These are phyloP conservation scores for Phytophthora meadii DNA, from an alignment of 352 stramenopile genomes.

Conservation along the genomic window DNA sequence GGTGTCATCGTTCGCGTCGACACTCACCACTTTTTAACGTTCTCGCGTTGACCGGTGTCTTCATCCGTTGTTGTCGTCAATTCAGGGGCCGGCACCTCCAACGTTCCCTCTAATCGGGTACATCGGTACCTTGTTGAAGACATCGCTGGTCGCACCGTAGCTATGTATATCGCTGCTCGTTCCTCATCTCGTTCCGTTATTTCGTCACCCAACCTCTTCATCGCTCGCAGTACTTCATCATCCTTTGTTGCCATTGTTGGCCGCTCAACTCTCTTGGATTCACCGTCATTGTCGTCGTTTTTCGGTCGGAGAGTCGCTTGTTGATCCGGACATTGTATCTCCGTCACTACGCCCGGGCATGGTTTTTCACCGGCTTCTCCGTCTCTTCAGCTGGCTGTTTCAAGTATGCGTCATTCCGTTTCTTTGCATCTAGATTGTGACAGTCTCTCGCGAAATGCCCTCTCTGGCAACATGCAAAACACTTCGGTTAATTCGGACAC, in stretches of 20 bases:
- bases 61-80: too few relatives aligned
- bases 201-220: background rate
- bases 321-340: background rate
- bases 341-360: background rate
- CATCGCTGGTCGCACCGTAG: constrained; percentile 7
- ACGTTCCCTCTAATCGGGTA: too few relatives aligned
- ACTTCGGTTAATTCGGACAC: too few relatives aligned
- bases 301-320: background rate
- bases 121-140: too few relatives aligned
- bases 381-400: too few relatives aligned
- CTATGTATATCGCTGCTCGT: background rate
- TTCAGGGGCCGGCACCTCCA: too few relatives aligned
- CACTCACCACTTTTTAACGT: too few relatives aligned
- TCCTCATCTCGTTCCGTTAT: background rate
- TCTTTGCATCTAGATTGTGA: background rate
- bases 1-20: too few relatives aligned
- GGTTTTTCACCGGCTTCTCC: background rate
- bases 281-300: too few relatives aligned
- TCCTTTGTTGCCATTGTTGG: background rate
- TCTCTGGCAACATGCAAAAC: too few relatives aligned
- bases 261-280: background rate
- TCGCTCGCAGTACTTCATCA: background rate
- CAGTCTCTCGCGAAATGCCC: constrained; percentile 7
- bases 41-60: too few relatives aligned
- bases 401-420: background rate